Evolutionary conservation across 164 flowering plant genomes (phyloP).

Genomic region (Nymphaea colorata): DNA sequence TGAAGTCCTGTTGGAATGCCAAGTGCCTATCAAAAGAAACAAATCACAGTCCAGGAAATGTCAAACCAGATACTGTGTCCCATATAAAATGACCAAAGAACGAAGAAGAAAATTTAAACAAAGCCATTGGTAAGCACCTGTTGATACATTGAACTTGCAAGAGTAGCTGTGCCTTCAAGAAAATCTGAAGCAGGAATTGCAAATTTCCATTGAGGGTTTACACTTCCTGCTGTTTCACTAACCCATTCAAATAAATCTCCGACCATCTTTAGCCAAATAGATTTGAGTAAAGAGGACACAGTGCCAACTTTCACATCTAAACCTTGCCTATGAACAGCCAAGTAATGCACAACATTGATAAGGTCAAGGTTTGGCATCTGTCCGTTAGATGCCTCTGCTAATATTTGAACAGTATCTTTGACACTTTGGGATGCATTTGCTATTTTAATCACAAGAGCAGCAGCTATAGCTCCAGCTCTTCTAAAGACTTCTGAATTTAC

Average conservation of each 20-base stretch:
- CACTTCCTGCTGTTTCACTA: slow-evolving; percentile 43
- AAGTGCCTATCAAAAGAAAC: slow-evolving; percentile 41
- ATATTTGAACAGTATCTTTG: slow-evolving; percentile 54
- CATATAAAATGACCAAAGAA: neutral
- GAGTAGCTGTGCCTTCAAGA: slow-evolving; percentile 72
- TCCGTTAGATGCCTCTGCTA: slow-evolving; percentile 96
- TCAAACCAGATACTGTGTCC: neutral
- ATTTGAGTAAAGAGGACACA: slow-evolving; percentile 34
- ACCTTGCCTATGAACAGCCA: slow-evolving; percentile 89
- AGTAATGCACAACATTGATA: slow-evolving; percentile 71
- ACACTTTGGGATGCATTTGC: slow-evolving; percentile 22
- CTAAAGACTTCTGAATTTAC: slow-evolving; percentile 31
- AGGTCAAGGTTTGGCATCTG: slow-evolving; percentile 99
- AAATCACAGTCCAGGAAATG: neutral
- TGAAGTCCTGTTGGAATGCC: slow-evolving; percentile 85
- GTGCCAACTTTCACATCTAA: slow-evolving; percentile 61
- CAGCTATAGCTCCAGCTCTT: slow-evolving; percentile 98
- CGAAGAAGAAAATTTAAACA: neutral
- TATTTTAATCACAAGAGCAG: slow-evolving; percentile 85
- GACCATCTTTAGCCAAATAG: slow-evolving; percentile 40
- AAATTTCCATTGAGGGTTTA: slow-evolving; percentile 75
- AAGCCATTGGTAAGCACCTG: slow-evolving; percentile 39
- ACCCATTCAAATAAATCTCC: slow-evolving; percentile 47
- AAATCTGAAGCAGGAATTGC: slow-evolving; percentile 61
- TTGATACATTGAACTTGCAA: slow-evolving; percentile 67